Base-by-base conservation (phyloP, 805 yeast genomes). In the Zygosaccharomyces siamensis region DNA sequence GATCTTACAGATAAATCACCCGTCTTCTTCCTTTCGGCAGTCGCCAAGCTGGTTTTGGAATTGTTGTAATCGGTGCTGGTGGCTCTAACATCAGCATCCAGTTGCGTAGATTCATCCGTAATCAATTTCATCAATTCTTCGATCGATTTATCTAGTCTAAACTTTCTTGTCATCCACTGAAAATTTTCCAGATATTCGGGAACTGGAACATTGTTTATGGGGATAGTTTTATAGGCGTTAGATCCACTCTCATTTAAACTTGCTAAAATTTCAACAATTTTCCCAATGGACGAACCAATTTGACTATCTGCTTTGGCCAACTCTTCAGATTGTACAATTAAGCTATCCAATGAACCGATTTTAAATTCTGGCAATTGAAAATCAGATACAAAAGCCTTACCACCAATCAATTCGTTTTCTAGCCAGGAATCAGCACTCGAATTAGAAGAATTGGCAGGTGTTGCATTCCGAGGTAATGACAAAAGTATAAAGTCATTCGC, bases 1-100 rank as follows among this genome's bases (percentile, higher is more conserved):
- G 97, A 86, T 66, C 87, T 83, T 48, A 92, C 90, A 3, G 96
- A 84, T 56, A 93, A 76, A 66, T 93, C 97, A 50, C 99, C 99
- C 33, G 87, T 84, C 67, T 85, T 86, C 71, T 90, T 90, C 62
- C 97, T 81, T 68, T 92, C 96, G 7, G 95, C 92, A 10, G 96
- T 89, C 43, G 83, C 77, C 52, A 89, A 75, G 63, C 83, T 86
- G 39, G 95, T 80, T 70, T 84, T 87, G 43, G 97, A 96, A 42
- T 81, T 78, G 60, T 81, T 86, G 71, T 89, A 93, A 57, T 73
- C 76, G 53, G 84, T 79, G 63, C 77, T 84, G n/a, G 86, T 73
- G n/a, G 78, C 70, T 64, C 87, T 80, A 41, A 93, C 86, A 66
- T 93, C 99, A 44, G 79, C 73, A 65, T 93, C 99, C 58, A 93